These are phyloP conservation scores for Cucurbita moschata DNA, from an alignment of 306 rosid species.

Conservation along the genomic window DNA sequence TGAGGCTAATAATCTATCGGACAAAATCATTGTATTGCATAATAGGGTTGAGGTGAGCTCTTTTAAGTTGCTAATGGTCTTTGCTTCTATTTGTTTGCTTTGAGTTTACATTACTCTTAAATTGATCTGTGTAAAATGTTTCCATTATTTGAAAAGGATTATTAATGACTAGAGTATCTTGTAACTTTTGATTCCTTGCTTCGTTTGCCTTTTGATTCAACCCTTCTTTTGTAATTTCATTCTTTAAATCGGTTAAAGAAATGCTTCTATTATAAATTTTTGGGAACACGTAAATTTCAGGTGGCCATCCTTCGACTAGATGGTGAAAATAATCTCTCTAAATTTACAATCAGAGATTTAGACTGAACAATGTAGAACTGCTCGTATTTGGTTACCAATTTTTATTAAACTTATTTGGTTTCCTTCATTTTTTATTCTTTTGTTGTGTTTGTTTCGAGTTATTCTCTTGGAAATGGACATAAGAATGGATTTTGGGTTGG, in stretches of 20 bases:
- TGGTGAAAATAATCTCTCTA: neutral
- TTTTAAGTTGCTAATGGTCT: constrained; percentile 8
- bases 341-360: neutral
- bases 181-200: neutral
- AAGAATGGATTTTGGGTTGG: no score
- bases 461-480: no score
- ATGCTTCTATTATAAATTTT: neutral
- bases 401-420: no score
- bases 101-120: neutral
- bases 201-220: neutral
- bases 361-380: no score
- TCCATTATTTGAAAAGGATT: neutral
- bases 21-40: constrained; percentile 62
- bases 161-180: neutral
- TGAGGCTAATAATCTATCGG: constrained; percentile 79
- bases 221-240: neutral
- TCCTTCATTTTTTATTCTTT: no score
- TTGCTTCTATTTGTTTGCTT: neutral
- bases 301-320: neutral
- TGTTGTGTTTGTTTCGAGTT: no score
- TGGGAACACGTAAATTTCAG: neutral
- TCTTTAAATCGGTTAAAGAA: neutral
- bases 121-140: neutral
- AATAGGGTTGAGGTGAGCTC: constrained; percentile 91
- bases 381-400: no score